These are phyloP conservation scores for Litchi chinensis DNA, from an alignment of 345 rosid genomes.

Conservation along the genomic window DNA sequence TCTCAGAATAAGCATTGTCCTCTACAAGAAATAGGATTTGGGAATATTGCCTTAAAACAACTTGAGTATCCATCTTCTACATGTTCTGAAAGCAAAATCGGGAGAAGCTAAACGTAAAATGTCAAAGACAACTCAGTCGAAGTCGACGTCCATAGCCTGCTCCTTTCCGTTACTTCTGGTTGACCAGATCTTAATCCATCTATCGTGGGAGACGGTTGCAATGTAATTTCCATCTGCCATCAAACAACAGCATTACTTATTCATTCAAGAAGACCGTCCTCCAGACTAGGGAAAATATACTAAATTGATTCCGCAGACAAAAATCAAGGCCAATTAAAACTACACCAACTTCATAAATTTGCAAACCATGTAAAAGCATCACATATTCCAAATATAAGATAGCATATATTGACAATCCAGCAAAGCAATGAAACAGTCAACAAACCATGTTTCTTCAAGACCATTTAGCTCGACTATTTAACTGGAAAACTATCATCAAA, in stretches of 20 bases:
- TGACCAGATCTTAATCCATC: conserved; percentile 76
- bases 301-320: too few species aligned
- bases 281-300: too few species aligned
- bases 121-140: conserved; percentile 30
- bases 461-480: not conserved
- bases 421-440: too few species aligned
- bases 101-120: not conserved
- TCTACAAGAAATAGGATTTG: too few species aligned
- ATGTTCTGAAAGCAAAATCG: not conserved
- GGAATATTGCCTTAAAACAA: too few species aligned
- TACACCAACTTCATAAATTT: too few species aligned
- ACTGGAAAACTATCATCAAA: not conserved
- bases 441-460: too few species aligned
- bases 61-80: not conserved
- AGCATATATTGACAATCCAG: too few species aligned
- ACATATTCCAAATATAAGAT: too few species aligned
- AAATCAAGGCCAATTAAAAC: too few species aligned
- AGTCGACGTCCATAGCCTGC: conserved; percentile 57
- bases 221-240: conserved; percentile 59
- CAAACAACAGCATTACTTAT: not conserved
- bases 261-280: not conserved
- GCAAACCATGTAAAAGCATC: too few species aligned
- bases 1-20: too few species aligned
- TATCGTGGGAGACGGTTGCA: conserved; percentile 73
- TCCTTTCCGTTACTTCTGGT: conserved; percentile 41